Percentiles rank a stretch among this genome's conserved stretches.
Evolutionary conservation across 768 basidiomycete species (phyloP).

Genomic region (Rhizopogon vulgaris): DNA sequence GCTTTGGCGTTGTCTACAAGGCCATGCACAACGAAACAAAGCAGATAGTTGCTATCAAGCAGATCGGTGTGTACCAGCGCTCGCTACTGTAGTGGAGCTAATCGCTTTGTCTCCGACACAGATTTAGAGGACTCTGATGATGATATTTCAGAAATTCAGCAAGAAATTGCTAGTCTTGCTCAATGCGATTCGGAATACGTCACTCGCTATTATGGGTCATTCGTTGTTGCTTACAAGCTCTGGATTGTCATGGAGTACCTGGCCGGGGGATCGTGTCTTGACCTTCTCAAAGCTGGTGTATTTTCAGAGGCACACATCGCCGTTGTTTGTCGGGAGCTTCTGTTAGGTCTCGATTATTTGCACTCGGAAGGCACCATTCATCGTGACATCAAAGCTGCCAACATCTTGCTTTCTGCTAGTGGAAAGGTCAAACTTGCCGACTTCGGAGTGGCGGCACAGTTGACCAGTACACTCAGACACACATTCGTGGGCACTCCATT

Average conservation of each 20-base stretch:
- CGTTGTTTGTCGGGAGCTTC: constrained; percentile 87
- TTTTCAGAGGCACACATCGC: constrained; percentile 95
- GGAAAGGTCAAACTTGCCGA: constrained; percentile 98
- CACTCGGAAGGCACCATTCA: constrained; percentile 95
- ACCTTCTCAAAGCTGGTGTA: constrained; percentile 85
- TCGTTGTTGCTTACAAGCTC: constrained; percentile 93
- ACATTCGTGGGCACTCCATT: constrained; percentile 98
- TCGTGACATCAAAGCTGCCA: constrained; percentile 98
- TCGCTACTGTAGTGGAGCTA: constrained; percentile 7
- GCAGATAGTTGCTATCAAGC: constrained; percentile 96
- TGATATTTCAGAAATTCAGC: constrained; percentile 97
- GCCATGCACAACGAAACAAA: constrained; percentile 92
- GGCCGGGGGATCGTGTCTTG: constrained; percentile 96
- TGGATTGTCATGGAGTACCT: constrained; percentile 99
- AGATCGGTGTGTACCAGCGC: constrained; percentile 68
- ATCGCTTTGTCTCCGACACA: constrained; percentile 23
- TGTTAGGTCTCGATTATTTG: constrained; percentile 93
- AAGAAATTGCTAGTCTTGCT: constrained; percentile 94
- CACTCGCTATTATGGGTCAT: constrained; percentile 94
- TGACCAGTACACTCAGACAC: constrained; percentile 89
- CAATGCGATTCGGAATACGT: constrained; percentile 96
- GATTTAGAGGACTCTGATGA: constrained; percentile 98
- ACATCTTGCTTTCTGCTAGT: constrained; percentile 82
- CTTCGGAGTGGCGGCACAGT: constrained; percentile 96
- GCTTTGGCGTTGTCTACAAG: constrained; percentile 97